phyloP scores from a whole-genome alignment of 1,284 basidiomycete species.

The Microbotryum intermedium region DNA sequence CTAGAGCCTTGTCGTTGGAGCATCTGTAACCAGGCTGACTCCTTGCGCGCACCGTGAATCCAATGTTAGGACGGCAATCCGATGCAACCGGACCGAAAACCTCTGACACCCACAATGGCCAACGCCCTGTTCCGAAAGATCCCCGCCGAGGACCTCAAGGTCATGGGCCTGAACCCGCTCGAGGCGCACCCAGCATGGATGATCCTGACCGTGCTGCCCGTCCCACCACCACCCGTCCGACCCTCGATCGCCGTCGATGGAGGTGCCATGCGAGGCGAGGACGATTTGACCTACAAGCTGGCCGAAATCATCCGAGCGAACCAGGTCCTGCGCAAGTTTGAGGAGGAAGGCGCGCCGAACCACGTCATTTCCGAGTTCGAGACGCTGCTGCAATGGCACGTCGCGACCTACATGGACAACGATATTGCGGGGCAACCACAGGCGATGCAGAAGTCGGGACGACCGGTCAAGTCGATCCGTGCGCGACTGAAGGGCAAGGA shows the following conservation, averaged over 20 bases:
- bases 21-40: constrained; percentile 1
- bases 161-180: constrained; percentile 87
- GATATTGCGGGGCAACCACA: constrained; percentile 98
- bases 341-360: constrained; percentile 92
- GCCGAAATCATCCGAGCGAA: constrained; percentile 96
- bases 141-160: constrained; percentile 75
- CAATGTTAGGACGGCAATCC: constrained; percentile 62
- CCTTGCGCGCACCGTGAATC: too few relatives aligned
- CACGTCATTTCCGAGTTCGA: constrained; percentile 96
- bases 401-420: constrained; percentile 99
- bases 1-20: background rate
- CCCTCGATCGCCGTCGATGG: constrained; percentile 96
- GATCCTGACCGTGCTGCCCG: constrained; percentile 95
- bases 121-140: constrained; percentile 76
- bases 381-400: constrained; percentile 93
- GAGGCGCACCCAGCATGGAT: constrained; percentile 99
- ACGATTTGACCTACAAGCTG: constrained; percentile 97
- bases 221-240: constrained; percentile 94
- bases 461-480: constrained; percentile 96
- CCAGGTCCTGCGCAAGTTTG: constrained; percentile 80
- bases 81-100: constrained; percentile 79
- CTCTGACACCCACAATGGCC: constrained; percentile 79
- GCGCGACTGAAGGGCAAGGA: constrained; percentile 98
- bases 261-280: constrained; percentile 90
- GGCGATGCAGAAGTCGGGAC: constrained; percentile 92